Percentiles rank a stretch among this genome's conserved stretches.
Evolutionary conservation across 768 basidiomycete species (phyloP).

Genomic region (Amylocystis lapponica): DNA sequence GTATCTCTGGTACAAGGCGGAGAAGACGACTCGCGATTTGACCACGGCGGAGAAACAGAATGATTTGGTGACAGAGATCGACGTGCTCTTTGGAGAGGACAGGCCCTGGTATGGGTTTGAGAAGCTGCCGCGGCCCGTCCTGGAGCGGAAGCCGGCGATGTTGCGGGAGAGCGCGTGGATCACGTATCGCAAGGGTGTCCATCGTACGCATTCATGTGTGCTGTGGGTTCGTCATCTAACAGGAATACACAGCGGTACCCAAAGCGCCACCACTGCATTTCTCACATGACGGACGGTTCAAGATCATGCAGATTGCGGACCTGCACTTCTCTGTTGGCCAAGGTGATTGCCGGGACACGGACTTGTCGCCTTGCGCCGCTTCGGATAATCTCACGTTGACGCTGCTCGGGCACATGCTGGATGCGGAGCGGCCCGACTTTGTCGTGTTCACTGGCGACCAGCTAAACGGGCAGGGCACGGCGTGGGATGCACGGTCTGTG

Average conservation of each 20-base stretch:
- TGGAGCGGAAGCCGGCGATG: slow-evolving; percentile 29
- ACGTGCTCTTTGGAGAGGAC: slow-evolving; percentile 82
- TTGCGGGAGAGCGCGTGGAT: slow-evolving; percentile 49
- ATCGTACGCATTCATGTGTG: slow-evolving; percentile 41
- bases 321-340: slow-evolving; percentile 84
- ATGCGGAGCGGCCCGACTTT: slow-evolving; percentile 81
- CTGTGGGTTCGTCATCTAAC: slow-evolving; percentile 2
- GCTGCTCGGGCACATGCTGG: slow-evolving; percentile 66
- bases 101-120: slow-evolving; percentile 86
- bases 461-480: slow-evolving; percentile 84
- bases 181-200: slow-evolving; percentile 68
- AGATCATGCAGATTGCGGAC: slow-evolving; percentile 87
- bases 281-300: slow-evolving; percentile 77
- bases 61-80: slow-evolving; percentile 84
- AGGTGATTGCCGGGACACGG: slow-evolving; percentile 73
- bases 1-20: slow-evolving; percentile 74
- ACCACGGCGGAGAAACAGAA: slow-evolving; percentile 44
- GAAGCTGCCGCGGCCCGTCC: slow-evolving; percentile 57
- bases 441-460: slow-evolving; percentile 94
- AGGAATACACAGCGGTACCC: slow-evolving; percentile 46
- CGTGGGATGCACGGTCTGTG: slow-evolving; percentile 86
- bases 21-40: slow-evolving; percentile 61
- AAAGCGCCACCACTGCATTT: slow-evolving; percentile 79
- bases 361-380: slow-evolving; percentile 40
- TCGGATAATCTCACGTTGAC: slow-evolving; percentile 80